Conservation (phyloP, 2,329 filamentous ascomycete genomes). For the Zasmidium citrigriseum region DNA sequence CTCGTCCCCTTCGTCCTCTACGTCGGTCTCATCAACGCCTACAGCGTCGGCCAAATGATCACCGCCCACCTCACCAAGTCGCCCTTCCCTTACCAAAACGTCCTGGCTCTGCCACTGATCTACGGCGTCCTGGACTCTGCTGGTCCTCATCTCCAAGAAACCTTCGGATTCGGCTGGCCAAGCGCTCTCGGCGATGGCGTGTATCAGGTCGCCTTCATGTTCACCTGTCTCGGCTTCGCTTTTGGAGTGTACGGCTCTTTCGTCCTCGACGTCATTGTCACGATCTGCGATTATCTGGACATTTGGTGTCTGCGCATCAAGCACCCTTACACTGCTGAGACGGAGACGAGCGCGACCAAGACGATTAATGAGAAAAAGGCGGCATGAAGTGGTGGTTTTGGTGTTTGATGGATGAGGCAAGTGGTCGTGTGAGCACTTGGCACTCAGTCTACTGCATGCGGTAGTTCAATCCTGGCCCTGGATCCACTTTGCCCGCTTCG, state of each 20-base stretch:
- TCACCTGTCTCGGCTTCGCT: conserved; percentile 79
- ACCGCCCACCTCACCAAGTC: conserved; percentile 88
- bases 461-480: neutral
- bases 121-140: conserved; percentile 79
- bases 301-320: conserved; percentile 99
- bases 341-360: conserved; percentile 21
- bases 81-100: conserved; percentile 86
- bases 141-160: conserved; percentile 64
- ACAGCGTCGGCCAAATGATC: conserved; percentile 89
- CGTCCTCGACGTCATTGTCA: conserved; percentile 94
- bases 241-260: conserved; percentile 96
- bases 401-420: neutral
- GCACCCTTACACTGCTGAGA: conserved; percentile 58
- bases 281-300: conserved; percentile 96
- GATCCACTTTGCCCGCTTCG: neutral
- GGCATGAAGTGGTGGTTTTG: conserved; percentile 5
- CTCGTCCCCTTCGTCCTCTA: conserved; percentile 89
- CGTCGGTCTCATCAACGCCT: conserved; percentile 87
- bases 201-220: conserved; percentile 92
- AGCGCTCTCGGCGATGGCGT: conserved; percentile 67
- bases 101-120: conserved; percentile 75
- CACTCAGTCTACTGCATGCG: no score
- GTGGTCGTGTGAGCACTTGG: neutral
- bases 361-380: conserved; percentile 21
- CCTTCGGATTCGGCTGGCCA: conserved; percentile 65